A percentile compares a stretch with the other conserved stretches of the same genome.
Conservation (phyloP, 805 yeast genomes). For the Yamadazyma ubonensis region DNA sequence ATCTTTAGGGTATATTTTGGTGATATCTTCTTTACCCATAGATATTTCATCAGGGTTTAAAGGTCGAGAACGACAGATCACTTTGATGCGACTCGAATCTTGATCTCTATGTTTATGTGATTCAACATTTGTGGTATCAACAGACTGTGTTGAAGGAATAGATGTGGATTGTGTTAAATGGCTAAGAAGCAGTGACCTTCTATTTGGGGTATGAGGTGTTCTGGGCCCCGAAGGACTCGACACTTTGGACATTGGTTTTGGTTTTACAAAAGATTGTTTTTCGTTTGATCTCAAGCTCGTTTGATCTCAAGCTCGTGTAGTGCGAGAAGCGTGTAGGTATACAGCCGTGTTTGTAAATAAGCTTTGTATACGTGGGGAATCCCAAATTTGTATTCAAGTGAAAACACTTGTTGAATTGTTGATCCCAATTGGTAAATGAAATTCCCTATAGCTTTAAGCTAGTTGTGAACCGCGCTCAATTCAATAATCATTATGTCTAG, state of each 20-base stretch:
- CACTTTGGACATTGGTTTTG: constrained; percentile 4
- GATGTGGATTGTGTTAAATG: not conserved
- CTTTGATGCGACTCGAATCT: constrained; percentile 48
- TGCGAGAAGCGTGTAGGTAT: not conserved
- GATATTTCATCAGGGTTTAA: not conserved
- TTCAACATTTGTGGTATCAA: too few species aligned
- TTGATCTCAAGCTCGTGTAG: not conserved
- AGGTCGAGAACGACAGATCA: constrained; percentile 64
- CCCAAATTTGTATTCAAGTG: too few species aligned
- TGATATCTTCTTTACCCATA: constrained; percentile 15
- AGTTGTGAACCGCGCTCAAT: too few species aligned
- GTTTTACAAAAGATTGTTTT: constrained; percentile 4
- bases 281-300: constrained; percentile 4
- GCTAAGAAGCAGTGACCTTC: not conserved
- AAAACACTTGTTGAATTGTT: too few species aligned
- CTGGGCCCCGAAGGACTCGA: constrained; percentile 9
- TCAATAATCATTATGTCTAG: too few species aligned
- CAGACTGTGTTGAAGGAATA: too few species aligned
- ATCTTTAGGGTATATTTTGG: constrained; percentile 14
- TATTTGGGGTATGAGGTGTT: constrained; percentile 3
- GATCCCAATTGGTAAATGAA: too few species aligned
- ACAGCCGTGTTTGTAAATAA: too few species aligned
- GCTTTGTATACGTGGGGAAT: too few species aligned
- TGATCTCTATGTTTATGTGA: not conserved
- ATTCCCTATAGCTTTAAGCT: too few species aligned